Conservation (phyloP, 345 rosid species). For the Euclidium syriacum region DNA sequence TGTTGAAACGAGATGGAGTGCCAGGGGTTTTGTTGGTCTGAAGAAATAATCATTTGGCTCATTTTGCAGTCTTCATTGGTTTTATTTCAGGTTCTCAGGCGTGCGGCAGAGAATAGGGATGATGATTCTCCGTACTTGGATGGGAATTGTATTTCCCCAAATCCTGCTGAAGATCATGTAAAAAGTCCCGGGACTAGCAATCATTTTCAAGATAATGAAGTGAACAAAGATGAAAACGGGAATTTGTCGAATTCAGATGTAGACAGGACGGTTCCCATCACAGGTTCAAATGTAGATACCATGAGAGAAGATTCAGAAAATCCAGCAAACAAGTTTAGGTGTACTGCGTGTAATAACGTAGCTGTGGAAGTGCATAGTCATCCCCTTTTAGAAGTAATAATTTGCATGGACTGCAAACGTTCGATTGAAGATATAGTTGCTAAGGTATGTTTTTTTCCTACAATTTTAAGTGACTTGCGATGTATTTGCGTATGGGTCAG, state of each 20-base stretch:
- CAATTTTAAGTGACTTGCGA: neutral
- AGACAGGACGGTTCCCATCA: conserved; percentile 39
- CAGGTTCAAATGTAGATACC: conserved; percentile 43
- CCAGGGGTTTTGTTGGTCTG: neutral
- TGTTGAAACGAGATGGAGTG: conserved; percentile 5
- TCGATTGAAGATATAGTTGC: conserved; percentile 55
- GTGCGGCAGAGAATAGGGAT: conserved; percentile 29
- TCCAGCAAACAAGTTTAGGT: conserved; percentile 41
- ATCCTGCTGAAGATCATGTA: conserved; percentile 14
- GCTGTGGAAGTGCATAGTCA: conserved; percentile 66
- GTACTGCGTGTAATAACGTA: conserved; percentile 74
- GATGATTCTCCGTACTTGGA: conserved; percentile 26
- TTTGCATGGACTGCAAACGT: conserved; percentile 82
- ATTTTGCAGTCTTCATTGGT: conserved; percentile 20
- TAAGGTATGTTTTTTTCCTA: conserved; percentile 51
- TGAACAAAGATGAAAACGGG: conserved; percentile 31
- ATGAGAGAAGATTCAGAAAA: conserved; percentile 29
- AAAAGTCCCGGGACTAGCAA: conserved; percentile 29
- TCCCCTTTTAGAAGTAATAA: conserved; percentile 76
- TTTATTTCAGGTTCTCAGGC: conserved; percentile 28
- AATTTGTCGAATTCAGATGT: conserved; percentile 35
- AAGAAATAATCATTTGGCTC: conserved; percentile 14
- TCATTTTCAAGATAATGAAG: conserved; percentile 20
- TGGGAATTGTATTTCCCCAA: conserved; percentile 17
- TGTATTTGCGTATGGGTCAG: conserved; percentile 6